Base-by-base conservation (phyloP, 2,329 filamentous ascomycete species). In the Cladosporium sp. region DNA sequence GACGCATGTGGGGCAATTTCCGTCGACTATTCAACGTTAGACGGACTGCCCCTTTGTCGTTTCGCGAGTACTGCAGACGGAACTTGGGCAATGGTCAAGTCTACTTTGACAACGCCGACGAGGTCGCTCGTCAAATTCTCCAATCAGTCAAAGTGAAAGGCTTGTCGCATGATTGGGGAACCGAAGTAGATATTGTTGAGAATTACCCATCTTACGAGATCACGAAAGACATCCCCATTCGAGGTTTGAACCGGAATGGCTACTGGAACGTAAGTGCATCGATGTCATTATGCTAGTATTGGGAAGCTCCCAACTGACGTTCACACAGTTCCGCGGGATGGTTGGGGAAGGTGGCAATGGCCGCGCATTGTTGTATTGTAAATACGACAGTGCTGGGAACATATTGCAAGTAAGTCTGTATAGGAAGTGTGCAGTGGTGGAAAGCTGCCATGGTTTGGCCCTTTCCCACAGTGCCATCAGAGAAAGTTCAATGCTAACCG, bases 321-420 rank as follows among this genome's bases (percentile, higher is more conserved):
- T n/a, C 41, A 44, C 18, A 44, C 7, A 54, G 51, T n/a, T 32
- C 51, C 18, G 10, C 28, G 28, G 6, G 8, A 18, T 21, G 11
- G 3, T 54, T 18, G 59, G 49, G 21, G 2, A 14, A 28, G 59
- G 59, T 18, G 59, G 59, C 7, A 63, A 63, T 18, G 60, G 60
- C 1, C 47, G 60, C 18, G 60, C 60, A n/a, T 12, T 34, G 6
- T 11, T 63, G 7, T 63, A 63, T n/a, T 21, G 38, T 32, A 38
- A 44, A 24, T 55, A 54, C 8, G 38, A 52, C 47, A 8, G 32
- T 18, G 21, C 21, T 24, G 60, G 60, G 4, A 36, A 21, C 10
- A 32, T 63, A 10, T 10, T 63, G n/a, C 26, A 41, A 12, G 59
- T 62, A 34, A 62, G 59, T 24, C 24, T 24, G 24, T 24, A 24